Base-by-base conservation (phyloP, 1,284 basidiomycete species). In the Amylostereum areolatum region DNA sequence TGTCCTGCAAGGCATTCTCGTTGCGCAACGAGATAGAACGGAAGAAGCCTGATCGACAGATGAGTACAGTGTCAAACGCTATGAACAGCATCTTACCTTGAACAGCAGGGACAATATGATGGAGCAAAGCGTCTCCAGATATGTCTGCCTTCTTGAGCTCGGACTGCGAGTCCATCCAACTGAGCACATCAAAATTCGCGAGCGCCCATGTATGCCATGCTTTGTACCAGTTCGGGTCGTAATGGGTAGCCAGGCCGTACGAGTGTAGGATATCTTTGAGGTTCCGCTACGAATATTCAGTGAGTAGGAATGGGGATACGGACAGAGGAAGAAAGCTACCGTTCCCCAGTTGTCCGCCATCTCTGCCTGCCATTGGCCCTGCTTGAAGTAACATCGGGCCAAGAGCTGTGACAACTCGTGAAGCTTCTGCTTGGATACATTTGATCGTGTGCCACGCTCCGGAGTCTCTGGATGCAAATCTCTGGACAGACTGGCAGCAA, bases 151-250 rank as follows among this genome's bases (percentile, higher is more conserved):
- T 70, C 56, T 81, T 79, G 53, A 71, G 75, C 53, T 85, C 79
- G 36, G 69, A 70, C 57, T 86, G 81, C 46, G 70, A 77, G 63
- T 96, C 92, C 54, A 93, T 71, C 59, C 86, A 80, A n/a, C 80
- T 78, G 51, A 99, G 88, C 53, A 98, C 92, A 56, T 98, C 93
- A 57, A 97, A 97, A 66, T 98, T 98, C 9, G 94, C 89, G 51
- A 99, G 72, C 5, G 97, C 96, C 94, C 95, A 99, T 1, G 93
- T 95, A 65, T 99, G 96, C 96, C 96, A 98, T 12, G 96, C 97
- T 68, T 98, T 97, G 70, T 98, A 98, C 96, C 96, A 99, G 34
- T 78, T 78, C 5, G 88, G 81, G 65, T 99, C 97, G 55, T 93
- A 92, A 62, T 92, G 88, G 2, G 96, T 98, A 0, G 97, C 92